Percentiles rank a stretch among this genome's conserved stretches.
Conservation (phyloP, 2,329 filamentous ascomycete species). For the Neurospora sp. region DNA sequence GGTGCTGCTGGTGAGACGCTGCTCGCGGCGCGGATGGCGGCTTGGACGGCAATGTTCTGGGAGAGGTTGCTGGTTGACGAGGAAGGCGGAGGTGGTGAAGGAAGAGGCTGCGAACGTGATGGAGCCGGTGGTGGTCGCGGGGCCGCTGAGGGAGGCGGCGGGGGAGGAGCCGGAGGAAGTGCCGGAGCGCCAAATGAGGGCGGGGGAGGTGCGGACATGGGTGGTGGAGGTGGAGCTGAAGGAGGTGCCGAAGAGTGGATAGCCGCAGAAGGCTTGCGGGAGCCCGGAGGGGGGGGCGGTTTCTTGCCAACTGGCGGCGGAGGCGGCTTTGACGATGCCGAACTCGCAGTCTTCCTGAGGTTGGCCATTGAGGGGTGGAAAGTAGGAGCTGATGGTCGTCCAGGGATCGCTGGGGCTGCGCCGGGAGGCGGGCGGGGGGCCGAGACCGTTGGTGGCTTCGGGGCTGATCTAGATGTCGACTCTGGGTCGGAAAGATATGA, state of each 20-base stretch:
- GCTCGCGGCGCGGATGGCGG: slow-evolving; percentile 28
- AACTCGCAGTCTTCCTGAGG: slow-evolving; percentile 47
- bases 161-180: slow-evolving; percentile 28
- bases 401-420: slow-evolving; percentile 50
- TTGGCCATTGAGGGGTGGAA: slow-evolving; percentile 47
- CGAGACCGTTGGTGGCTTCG: slow-evolving; percentile 41
- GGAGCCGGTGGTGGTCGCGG: slow-evolving; percentile 32
- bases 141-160: slow-evolving; percentile 33
- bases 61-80: slow-evolving; percentile 19
- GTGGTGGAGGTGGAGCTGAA: slow-evolving; percentile 28
- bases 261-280: slow-evolving; percentile 45
- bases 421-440: slow-evolving; percentile 52
- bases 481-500: slow-evolving; percentile 80
- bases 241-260: slow-evolving; percentile 25
- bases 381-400: slow-evolving; percentile 40
- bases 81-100: slow-evolving; percentile 27
- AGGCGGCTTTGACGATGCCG: slow-evolving; percentile 54
- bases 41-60: slow-evolving; percentile 30
- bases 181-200: slow-evolving; percentile 28
- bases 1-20: slow-evolving; percentile 21
- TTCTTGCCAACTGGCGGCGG: slow-evolving; percentile 75
- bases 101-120: slow-evolving; percentile 20
- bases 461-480: slow-evolving; percentile 39
- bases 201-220: slow-evolving; percentile 19
- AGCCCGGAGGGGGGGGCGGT: slow-evolving; percentile 51